Percentiles rank a stretch among this genome's conserved stretches.
Conservation (phyloP, 805 yeast genomes). For the Wickerhamiella qilinensis region DNA sequence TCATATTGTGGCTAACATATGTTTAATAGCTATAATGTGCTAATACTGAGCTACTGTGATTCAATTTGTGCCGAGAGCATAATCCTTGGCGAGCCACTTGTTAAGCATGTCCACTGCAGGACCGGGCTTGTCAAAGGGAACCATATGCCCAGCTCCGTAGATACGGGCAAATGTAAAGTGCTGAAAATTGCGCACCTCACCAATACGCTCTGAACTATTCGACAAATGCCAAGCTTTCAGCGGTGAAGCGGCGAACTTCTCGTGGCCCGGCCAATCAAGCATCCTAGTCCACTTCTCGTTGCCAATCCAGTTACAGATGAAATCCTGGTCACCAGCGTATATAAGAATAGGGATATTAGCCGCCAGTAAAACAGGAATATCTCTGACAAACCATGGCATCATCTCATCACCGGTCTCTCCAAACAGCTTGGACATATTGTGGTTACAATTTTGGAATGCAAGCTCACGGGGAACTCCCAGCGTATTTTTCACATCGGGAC, state of each 20-base stretch:
- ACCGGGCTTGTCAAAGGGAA: constrained; percentile 77
- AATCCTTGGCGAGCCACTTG: constrained; percentile 44
- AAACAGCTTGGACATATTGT: constrained; percentile 62
- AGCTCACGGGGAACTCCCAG: constrained; percentile 64
- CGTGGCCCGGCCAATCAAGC: constrained; percentile 47
- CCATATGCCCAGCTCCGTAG: constrained; percentile 88
- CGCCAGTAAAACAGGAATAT: constrained; percentile 45
- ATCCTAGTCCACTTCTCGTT: constrained; percentile 67
- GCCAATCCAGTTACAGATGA: constrained; percentile 86
- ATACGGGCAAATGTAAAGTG: constrained; percentile 65
- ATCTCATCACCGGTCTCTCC: constrained; percentile 50
- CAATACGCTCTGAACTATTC: constrained; percentile 35
- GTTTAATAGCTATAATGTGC: too few species aligned
- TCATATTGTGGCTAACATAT: too few species aligned
- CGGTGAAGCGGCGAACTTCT: constrained; percentile 27
- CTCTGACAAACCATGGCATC: constrained; percentile 42
- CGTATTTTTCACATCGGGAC: constrained; percentile 55
- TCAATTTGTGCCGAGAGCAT: too few species aligned
- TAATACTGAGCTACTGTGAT: too few species aligned
- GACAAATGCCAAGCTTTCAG: constrained; percentile 14
- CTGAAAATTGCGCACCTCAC: constrained; percentile 45
- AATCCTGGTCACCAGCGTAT: constrained; percentile 89
- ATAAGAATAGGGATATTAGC: constrained; percentile 61
- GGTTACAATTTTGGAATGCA: constrained; percentile 61
- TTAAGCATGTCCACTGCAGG: constrained; percentile 69